phyloP scores from a whole-genome alignment of 2,329 filamentous ascomycete species.

The Claviceps sp. region DNA sequence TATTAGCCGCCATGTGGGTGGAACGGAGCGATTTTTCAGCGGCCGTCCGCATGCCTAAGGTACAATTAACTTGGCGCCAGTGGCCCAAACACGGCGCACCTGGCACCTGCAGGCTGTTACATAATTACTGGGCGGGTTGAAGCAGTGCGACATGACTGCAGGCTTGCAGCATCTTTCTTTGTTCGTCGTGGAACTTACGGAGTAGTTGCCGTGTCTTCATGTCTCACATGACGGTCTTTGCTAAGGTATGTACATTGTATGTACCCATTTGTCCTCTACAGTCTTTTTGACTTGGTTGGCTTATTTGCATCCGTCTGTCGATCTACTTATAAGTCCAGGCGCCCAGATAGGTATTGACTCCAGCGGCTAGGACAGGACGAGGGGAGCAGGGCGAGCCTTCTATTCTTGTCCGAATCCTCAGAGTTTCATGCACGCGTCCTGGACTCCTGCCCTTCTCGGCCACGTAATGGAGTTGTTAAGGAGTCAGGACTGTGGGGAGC shows the following conservation, averaged over 20 bases:
- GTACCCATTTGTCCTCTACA: no score
- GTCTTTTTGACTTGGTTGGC: not conserved
- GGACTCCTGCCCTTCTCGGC: no score
- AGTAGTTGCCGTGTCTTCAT: no score
- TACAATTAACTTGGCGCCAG: not conserved
- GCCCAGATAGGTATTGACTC: not conserved
- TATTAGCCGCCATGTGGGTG: conserved; percentile 1
- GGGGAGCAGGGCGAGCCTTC: not conserved
- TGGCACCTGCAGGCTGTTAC: not conserved
- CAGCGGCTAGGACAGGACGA: not conserved
- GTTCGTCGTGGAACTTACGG: no score
- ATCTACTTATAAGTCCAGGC: no score
- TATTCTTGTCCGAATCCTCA: no score
- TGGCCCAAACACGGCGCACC: not conserved
- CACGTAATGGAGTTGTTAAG: no score
- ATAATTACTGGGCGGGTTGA: not conserved
- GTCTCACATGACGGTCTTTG: no score
- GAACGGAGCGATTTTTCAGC: conserved; percentile 4
- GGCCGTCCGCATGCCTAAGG: not conserved
- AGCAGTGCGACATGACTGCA: no score
- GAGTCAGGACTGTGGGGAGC: not conserved
- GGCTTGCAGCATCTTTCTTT: no score
- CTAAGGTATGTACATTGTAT: no score
- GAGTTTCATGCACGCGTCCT: no score
- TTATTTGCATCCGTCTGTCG: not conserved